Conservation (phyloP, 345 rosid species). For the Turnera subulata region DNA sequence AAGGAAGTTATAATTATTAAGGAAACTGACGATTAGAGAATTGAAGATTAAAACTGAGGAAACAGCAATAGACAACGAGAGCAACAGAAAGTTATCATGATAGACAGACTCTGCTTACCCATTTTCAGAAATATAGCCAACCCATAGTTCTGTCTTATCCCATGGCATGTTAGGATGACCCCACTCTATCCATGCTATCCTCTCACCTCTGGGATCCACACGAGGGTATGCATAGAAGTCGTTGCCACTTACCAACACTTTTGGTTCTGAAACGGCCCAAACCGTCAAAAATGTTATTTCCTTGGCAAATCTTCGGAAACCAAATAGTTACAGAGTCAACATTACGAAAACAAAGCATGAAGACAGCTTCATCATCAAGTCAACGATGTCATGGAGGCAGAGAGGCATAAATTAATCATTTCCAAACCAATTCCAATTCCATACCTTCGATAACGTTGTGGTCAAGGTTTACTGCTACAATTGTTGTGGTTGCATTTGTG, state of each 20-base stretch:
- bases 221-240: constrained; percentile 98
- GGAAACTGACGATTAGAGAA: too few relatives aligned
- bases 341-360: too few relatives aligned
- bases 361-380: too few relatives aligned
- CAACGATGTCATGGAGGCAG: not conserved
- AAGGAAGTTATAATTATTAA: too few relatives aligned
- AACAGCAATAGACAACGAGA: not conserved
- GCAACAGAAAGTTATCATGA: not conserved
- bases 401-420: not conserved
- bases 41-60: too few relatives aligned
- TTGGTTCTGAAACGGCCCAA: constrained; percentile 56
- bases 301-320: too few relatives aligned
- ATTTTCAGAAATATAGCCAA: constrained; percentile 71
- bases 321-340: too few relatives aligned
- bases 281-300: constrained; percentile 10
- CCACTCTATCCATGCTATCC: constrained; percentile 94
- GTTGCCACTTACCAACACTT: constrained; percentile 59
- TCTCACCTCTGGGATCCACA: constrained; percentile 56
- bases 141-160: constrained; percentile 95
- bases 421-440: not conserved
- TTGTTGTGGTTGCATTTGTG: constrained; percentile 54
- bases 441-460: constrained; percentile 55
- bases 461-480: constrained; percentile 46
- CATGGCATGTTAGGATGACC: constrained; percentile 93
- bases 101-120: constrained; percentile 46